phyloP scores from a whole-genome alignment of 1,139 yeast genomes.

The Arxiozyma bovina region DNA sequence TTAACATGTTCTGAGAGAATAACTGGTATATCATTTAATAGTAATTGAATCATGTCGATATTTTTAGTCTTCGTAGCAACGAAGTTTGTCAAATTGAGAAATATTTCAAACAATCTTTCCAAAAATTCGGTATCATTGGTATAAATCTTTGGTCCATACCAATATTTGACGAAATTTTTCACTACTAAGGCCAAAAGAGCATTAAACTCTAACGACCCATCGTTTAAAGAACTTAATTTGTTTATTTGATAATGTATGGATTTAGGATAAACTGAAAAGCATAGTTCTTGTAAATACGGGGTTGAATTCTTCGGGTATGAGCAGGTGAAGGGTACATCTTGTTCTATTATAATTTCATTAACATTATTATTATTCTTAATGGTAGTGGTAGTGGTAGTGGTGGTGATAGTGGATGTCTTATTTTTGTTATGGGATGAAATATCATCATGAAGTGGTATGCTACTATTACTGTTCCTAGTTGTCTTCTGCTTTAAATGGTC shows the following conservation, averaged over 20 bases:
- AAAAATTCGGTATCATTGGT: constrained; percentile 20
- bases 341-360: not conserved
- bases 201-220: constrained; percentile 14
- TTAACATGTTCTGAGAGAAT: constrained; percentile 18
- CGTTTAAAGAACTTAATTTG: constrained; percentile 7
- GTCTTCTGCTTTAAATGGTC: constrained; percentile 1
- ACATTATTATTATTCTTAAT: no score
- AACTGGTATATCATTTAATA: constrained; percentile 23
- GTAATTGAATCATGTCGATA: constrained; percentile 12
- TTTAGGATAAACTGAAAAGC: constrained; percentile 21
- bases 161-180: constrained; percentile 22
- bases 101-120: constrained; percentile 12
- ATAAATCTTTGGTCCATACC: constrained; percentile 28
- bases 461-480: not conserved
- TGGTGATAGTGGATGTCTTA: not conserved
- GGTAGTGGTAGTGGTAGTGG: no score
- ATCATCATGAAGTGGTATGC: not conserved
- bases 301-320: constrained; percentile 16
- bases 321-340: constrained; percentile 17
- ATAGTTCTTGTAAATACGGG: constrained; percentile 22
- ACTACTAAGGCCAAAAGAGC: constrained; percentile 22
- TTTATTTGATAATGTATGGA: constrained; percentile 12
- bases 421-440: not conserved
- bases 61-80: not conserved
- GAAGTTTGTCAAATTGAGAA: constrained; percentile 11